Base-by-base conservation (phyloP, 2,329 filamentous ascomycete species). In the Diaporthe helianthi region DNA sequence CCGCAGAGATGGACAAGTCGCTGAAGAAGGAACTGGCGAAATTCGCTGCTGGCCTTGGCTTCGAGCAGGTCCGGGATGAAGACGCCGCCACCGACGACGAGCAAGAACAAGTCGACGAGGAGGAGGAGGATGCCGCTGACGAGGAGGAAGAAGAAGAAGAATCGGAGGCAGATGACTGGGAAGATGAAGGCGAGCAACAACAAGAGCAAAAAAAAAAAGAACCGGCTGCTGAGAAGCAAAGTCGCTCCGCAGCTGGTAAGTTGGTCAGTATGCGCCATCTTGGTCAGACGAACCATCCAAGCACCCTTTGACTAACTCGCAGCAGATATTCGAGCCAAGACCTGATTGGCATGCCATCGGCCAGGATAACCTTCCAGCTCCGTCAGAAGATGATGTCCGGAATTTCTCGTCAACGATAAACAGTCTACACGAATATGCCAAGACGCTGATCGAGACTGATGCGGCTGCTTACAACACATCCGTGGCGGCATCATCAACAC, bases 401-500 rank as follows among this genome's bases (percentile, higher is more conserved):
- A 81, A 81, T 1, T 82, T 83, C 70, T 77, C 80, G 22, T 74
- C 79, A 19, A 80, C 83, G 15, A 81, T 88, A 31, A 80, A 83
- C 53, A 80, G 82, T 46, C 77, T 92, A 53, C 89, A 93, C 75
- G 82, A 89, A 17, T 89, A 97, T 78, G 94, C 93, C 4, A 87
- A 89, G 71, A 84, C 86, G 12, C 84, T 98, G 8, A 83, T 98
- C 24, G 90, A 97, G 66, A 85, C 89, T 31, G 96, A 99, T 77
- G 92, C 92, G 71, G 85, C 88, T 49, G 84, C 88, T 55, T 99
- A 98, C 81, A 86, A 86, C 67, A 87, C 89, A 31, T 90, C 93
- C 73, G 83, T 92, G 68, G 89, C 92, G 8, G 89, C 93, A 63
- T 93, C 93, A 31, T 96, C 95, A 2, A 95, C 94, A 49, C 92